Percentiles rank a stretch among this genome's conserved stretches.
Conservation (phyloP, 2,329 filamentous ascomycete species). For the Bipolaris victoriae region DNA sequence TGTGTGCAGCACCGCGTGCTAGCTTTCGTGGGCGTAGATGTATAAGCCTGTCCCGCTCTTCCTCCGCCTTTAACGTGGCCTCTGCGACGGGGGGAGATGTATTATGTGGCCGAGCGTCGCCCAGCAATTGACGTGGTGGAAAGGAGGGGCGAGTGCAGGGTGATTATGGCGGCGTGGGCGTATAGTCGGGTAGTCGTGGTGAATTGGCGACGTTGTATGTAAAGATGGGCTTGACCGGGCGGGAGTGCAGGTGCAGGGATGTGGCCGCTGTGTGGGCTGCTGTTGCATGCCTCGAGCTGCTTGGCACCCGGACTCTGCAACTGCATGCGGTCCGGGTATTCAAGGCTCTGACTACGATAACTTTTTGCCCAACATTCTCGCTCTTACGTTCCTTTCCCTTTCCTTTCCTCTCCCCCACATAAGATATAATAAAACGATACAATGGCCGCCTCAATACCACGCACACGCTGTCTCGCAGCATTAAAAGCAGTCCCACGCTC, state of each 20-base stretch:
- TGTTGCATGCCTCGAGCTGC: slow-evolving; percentile 11
- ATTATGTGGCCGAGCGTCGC: slow-evolving; percentile 15
- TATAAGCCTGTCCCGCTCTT: slow-evolving; percentile 37
- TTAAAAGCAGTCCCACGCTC: slow-evolving; percentile 26
- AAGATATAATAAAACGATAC: slow-evolving; percentile 1
- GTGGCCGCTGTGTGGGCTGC: slow-evolving; percentile 41
- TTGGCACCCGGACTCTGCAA: slow-evolving; percentile 16
- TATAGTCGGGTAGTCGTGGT: background rate
- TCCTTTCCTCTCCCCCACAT: background rate
- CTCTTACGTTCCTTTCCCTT: slow-evolving; percentile 4
- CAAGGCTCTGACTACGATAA: slow-evolving; percentile 12
- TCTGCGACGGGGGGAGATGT: slow-evolving; percentile 24
- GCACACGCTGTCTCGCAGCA: slow-evolving; percentile 40
- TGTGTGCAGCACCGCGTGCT: slow-evolving; percentile 29
- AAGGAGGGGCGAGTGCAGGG: slow-evolving; percentile 1
- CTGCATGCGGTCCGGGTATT: slow-evolving; percentile 22
- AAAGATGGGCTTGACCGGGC: slow-evolving; percentile 32
- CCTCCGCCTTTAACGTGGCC: slow-evolving; percentile 45
- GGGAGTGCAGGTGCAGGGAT: slow-evolving; percentile 40
- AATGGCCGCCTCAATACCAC: slow-evolving; percentile 44
- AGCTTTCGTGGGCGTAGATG: slow-evolving; percentile 23
- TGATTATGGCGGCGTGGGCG: slow-evolving; percentile 10
- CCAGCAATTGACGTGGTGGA: slow-evolving; percentile 16
- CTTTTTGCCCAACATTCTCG: slow-evolving; percentile 9
- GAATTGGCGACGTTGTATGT: slow-evolving; percentile 43